These are phyloP conservation scores for Durio zibethinus DNA, from an alignment of 345 rosid genomes.

Conservation along the genomic window DNA sequence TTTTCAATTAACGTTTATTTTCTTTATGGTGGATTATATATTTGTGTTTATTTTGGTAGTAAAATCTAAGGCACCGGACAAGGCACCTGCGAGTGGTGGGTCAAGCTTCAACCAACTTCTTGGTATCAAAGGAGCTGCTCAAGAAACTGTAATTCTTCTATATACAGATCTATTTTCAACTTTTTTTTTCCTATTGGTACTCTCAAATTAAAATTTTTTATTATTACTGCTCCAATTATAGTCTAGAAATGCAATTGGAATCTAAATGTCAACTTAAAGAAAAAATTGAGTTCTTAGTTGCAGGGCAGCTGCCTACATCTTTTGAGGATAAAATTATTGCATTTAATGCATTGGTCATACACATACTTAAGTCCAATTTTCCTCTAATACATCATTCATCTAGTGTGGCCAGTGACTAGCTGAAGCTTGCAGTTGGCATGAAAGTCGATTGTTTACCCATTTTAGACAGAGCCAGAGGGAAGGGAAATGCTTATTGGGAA, in stretches of 20 bases:
- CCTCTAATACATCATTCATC: neutral
- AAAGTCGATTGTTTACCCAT: neutral
- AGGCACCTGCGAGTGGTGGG: conserved; percentile 63
- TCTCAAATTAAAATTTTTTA: neutral
- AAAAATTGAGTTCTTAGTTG: neutral
- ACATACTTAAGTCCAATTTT: neutral
- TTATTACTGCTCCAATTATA: neutral
- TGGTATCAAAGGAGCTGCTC: conserved; percentile 93
- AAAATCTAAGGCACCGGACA: conserved; percentile 65
- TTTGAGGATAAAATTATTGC: neutral
- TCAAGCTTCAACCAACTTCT: conserved; percentile 93
- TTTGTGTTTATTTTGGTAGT: conserved; percentile 29
- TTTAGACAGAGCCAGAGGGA: neutral
- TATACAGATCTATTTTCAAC: neutral
- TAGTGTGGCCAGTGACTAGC: neutral
- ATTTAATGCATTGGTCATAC: neutral
- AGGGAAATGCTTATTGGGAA: neutral
- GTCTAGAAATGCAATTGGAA: neutral
- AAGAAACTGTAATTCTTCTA: conserved; percentile 60
- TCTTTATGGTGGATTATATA: neutral
- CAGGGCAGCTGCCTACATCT: neutral
- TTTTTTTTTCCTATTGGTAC: neutral
- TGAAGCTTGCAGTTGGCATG: neutral
- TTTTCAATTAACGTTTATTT: neutral
- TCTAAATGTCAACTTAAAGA: neutral